Base-by-base conservation (phyloP, 805 yeast species). In the Monosporozyma yasuniensis region DNA sequence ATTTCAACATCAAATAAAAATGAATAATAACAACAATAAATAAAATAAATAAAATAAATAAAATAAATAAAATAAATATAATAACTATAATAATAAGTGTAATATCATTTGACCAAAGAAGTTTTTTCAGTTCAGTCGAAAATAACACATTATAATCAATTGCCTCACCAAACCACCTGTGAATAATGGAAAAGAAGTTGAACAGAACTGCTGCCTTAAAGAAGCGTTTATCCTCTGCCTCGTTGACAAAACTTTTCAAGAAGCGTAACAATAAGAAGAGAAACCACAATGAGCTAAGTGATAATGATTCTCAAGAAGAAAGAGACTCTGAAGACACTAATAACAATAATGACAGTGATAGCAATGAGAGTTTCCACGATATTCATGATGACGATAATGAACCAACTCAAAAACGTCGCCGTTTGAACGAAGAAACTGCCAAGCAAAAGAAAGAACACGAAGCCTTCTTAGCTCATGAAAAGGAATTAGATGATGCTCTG, bases 401-500 rank as follows among this genome's bases (percentile, higher is more conserved):
- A 44, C 39, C 46, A 21, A 22, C 14, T 21, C 35, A 32, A 10
- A 61, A 58, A 45, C 53, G 55, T 42, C 61, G 55, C 35, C 61
- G 55, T 47, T 23, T 52, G 7, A 47, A 52, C 16, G 64, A 61
- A 14, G 58, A 60, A 9, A 52, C 57, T 21, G 56, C 59, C 37
- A 22, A 47, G 19, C 25, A 22, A 22, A 21, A 39, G 35, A 34
- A 44, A 18, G 23, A 32, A 32, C 12, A 22, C 12, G 47, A 42
- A 19, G 38, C 22, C 21, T 39, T 39, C 25, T 21, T 39, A 11
- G 23, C 71, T 45, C 66, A 70, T 27, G 96, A 88, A 61, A 70
- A 70, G 49, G 73, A 76, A 56, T 77, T 76, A 52, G 93, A 86
- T 59, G 80, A 67, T 3, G 76, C 71, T 53, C 68, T 87, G 38